Base-by-base conservation (phyloP, 805 yeast genomes). In the Nakazawaea pomicola region DNA sequence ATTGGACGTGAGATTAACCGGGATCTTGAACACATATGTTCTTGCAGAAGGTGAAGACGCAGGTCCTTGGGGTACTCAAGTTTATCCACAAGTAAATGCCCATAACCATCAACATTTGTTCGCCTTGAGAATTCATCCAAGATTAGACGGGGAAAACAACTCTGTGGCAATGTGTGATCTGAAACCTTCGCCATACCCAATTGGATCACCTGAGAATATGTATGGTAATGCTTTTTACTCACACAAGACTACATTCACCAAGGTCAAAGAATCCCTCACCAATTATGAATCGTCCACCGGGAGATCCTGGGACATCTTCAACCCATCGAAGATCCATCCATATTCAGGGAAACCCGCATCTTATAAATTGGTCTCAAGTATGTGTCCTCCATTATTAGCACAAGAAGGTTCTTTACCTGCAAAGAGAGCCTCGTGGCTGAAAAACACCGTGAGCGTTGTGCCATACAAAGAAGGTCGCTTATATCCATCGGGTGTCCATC, bases 41-140 rank as follows among this genome's bases (percentile, higher is more conserved):
- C 67, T 76, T 46, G 70, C 64, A 40, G 75, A 72, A 43, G 76
- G 65, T 50, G 85, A 78, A 58, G 74, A 67, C 38, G 55, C 65
- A 48, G 77, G 76, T 6, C 82, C 82, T 45, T 80, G 78, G 76
- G 87, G 85, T 41, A 79, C 87, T 19, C 63, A 64, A 44, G 85
- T 80, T 33, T 78, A 78, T 56, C 86, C 86, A 34, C 71, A 71
- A 46, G 81, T 76, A 40, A 77, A 77, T 54, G 87, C 87, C 25
- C 85, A 80, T 62, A 79, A 80, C 57, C 87, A 80, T 60, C 87
- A 80, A 66, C 86, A 80, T 62, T 62, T 80, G 62, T 80, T 80
- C 60, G 72, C 81, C 14, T 65, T 80, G 49, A 71, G 87, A 65
- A 52, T 80, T 49, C 80, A 80, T 54, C 85, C 87, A 43, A 70